Percentiles rank a stretch among this genome's conserved stretches.
These are phyloP conservation scores for Cicer judaicum DNA, from an alignment of 306 rosid genomes.

Conservation along the genomic window DNA sequence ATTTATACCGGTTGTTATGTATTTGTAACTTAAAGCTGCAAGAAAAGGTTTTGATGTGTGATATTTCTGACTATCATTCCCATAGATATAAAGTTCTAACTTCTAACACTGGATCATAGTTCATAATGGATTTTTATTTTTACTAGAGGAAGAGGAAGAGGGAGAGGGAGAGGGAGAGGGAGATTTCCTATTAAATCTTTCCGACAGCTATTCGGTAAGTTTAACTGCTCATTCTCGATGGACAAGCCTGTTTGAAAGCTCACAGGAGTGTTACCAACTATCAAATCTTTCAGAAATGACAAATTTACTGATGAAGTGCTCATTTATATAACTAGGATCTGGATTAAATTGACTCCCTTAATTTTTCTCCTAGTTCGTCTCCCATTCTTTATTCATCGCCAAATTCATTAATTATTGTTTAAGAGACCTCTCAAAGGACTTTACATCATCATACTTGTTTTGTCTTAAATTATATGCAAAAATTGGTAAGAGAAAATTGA, in stretches of 20 bases:
- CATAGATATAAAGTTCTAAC: not conserved
- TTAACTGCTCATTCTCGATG: not conserved
- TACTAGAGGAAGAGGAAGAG: no score
- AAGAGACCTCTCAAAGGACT: conserved; percentile 41
- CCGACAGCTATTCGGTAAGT: not conserved
- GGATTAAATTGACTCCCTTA: not conserved
- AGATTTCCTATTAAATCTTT: no score
- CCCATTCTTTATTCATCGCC: not conserved
- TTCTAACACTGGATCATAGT: not conserved
- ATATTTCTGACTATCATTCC: not conserved
- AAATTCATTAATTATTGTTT: not conserved
- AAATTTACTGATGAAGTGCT: not conserved
- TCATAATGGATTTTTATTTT: not conserved
- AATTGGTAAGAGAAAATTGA: no score
- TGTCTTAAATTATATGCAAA: no score
- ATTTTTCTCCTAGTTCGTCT: no score
- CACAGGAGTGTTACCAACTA: no score
- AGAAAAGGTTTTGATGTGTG: conserved; percentile 13
- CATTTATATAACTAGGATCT: not conserved
- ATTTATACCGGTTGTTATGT: not conserved
- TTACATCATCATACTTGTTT: conserved; percentile 26
- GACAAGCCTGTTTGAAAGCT: not conserved
- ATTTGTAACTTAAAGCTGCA: conserved; percentile 36
- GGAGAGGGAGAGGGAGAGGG: no score
- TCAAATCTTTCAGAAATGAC: not conserved